Conservation (phyloP, 1,139 yeast genomes). For the Nakaseomyces uthaithaninus region DNA sequence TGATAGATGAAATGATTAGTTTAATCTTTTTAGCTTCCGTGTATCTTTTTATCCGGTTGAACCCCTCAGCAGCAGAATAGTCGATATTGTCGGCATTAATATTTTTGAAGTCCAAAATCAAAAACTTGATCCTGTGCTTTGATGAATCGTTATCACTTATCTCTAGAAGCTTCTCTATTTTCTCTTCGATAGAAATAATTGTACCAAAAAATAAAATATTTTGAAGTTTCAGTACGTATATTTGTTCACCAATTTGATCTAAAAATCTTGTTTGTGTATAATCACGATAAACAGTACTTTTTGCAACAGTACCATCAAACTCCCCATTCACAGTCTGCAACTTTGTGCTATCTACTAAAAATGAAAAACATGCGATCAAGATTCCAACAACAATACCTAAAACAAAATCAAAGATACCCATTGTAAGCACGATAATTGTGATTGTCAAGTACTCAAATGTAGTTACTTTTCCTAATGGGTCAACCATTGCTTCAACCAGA, state of each 20-base stretch:
- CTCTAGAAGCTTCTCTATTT: constrained; percentile 53
- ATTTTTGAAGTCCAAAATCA: constrained; percentile 76
- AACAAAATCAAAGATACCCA: constrained; percentile 96
- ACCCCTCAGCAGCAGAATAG: constrained; percentile 94
- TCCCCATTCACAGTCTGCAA: constrained; percentile 75
- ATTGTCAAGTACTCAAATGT: constrained; percentile 78
- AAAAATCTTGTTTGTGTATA: constrained; percentile 83
- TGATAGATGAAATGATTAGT: constrained; percentile 72
- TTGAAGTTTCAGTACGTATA: constrained; percentile 75
- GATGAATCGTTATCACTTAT: constrained; percentile 42
- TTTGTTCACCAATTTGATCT: constrained; percentile 81
- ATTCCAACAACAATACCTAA: constrained; percentile 88
- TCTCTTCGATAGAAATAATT: constrained; percentile 79
- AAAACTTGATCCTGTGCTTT: constrained; percentile 47
- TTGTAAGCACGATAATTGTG: constrained; percentile 72
- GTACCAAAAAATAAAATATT: constrained; percentile 93
- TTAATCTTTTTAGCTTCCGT: constrained; percentile 62
- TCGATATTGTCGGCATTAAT: constrained; percentile 67
- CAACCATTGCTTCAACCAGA: constrained; percentile 75
- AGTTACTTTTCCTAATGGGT: constrained; percentile 71
- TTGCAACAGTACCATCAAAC: constrained; percentile 80
- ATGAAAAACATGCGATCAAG: constrained; percentile 81
- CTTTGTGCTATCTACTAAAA: constrained; percentile 84
- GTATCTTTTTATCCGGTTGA: constrained; percentile 75
- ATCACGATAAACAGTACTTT: constrained; percentile 89